Evolutionary conservation across 1,284 basidiomycete genomes (phyloP).

Genomic region (Sporisorium exsertum): DNA sequence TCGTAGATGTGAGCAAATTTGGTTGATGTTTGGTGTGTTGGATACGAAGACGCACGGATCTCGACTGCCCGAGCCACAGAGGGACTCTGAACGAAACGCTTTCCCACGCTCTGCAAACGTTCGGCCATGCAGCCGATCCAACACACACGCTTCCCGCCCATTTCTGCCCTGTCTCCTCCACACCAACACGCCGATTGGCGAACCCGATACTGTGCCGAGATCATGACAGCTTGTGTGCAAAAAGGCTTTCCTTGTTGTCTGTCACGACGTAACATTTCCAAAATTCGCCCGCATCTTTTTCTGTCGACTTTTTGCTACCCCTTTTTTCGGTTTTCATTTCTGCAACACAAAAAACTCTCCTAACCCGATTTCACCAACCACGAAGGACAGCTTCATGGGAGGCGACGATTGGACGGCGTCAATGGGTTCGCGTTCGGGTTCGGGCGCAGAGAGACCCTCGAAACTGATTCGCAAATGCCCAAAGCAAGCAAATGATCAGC

Average conservation of each 20-base stretch:
- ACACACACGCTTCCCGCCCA: slow-evolving; percentile 13
- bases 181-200: slow-evolving; percentile 18
- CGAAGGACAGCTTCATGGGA: not conserved
- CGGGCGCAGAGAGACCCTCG: no score
- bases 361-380: no score
- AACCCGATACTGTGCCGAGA: not conserved
- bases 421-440: no score
- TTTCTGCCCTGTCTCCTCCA: slow-evolving; percentile 13
- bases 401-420: not conserved
- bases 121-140: slow-evolving; percentile 1
- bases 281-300: not conserved
- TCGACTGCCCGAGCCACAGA: not conserved
- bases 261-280: not conserved
- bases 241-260: not conserved
- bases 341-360: not conserved
- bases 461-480: not conserved
- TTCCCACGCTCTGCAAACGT: not conserved
- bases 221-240: not conserved
- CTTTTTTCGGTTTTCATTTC: no score
- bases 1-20: not conserved
- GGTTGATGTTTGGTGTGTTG: not conserved
- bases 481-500: not conserved
- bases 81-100: slow-evolving; percentile 20
- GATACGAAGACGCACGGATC: slow-evolving; percentile 15
- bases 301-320: no score